phyloP scores from a whole-genome alignment of 2,329 filamentous ascomycete genomes.

The Fusarium pseudoanthophilum region DNA sequence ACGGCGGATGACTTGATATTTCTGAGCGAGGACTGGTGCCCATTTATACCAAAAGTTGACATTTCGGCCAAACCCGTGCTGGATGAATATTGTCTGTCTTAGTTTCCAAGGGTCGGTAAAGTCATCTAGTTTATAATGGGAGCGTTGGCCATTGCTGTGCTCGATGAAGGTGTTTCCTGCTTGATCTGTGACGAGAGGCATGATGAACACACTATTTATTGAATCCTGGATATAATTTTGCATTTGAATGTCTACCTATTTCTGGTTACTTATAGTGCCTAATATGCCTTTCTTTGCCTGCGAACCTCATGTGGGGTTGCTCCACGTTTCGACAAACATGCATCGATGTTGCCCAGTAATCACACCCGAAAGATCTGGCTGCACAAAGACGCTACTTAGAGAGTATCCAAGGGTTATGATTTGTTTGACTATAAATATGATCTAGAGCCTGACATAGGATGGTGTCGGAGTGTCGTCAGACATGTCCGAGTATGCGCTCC shows the following conservation, averaged over 20 bases:
- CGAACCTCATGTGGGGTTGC: neutral
- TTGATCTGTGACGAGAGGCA: neutral
- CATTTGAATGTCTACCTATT: neutral
- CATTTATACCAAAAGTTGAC: neutral
- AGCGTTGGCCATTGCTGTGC: neutral
- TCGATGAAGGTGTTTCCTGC: neutral
- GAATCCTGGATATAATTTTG: neutral
- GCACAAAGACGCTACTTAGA: neutral
- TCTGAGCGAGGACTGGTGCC: neutral
- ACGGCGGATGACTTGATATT: neutral
- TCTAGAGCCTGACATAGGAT: neutral
- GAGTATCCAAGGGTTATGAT: neutral
- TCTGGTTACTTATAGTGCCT: neutral
- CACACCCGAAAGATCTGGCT: neutral
- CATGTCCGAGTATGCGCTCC: neutral
- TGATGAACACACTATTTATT: neutral
- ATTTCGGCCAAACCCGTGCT: neutral
- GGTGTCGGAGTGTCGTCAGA: neutral
- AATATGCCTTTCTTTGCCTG: neutral
- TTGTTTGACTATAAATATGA: neutral
- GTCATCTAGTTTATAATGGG: neutral
- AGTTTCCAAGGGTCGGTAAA: neutral
- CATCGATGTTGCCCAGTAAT: neutral
- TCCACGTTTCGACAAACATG: neutral
- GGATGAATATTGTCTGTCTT: neutral